These are phyloP conservation scores for Apiotrichum mycotoxinovorans DNA, from an alignment of 1,284 basidiomycete genomes.

Conservation along the genomic window DNA sequence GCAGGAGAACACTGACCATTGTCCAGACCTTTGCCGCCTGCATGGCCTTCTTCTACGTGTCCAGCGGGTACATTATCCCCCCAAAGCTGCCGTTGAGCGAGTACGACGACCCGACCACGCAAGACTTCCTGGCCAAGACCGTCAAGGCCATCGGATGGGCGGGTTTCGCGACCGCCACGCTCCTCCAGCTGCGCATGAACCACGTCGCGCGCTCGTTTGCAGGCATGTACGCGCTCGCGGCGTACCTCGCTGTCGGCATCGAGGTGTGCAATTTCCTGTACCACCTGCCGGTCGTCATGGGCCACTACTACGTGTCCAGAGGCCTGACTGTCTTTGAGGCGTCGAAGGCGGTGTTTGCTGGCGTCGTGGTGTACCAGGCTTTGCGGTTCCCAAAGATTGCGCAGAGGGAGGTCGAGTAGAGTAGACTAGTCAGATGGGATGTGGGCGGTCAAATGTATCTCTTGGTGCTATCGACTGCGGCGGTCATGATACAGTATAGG, in stretches of 20 bases:
- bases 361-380: neutral
- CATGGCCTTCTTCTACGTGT: neutral
- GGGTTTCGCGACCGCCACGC: neutral
- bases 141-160: neutral
- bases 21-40: neutral
- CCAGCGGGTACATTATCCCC: neutral
- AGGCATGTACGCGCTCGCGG: neutral
- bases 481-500: too few species aligned
- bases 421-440: too few species aligned
- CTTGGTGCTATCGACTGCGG: too few species aligned
- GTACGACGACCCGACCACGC: too few species aligned
- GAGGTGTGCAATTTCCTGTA: neutral
- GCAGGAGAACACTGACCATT: neutral
- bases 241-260: neutral
- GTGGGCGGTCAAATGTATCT: too few species aligned
- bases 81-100: neutral
- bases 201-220: neutral
- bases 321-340: neutral
- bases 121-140: neutral
- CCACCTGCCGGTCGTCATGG: neutral
- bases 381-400: neutral
- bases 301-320: neutral
- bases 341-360: neutral
- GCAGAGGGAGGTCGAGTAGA: neutral
- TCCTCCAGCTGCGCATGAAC: neutral